These are phyloP conservation scores for Candida ascalaphidarum DNA, from an alignment of 805 yeast species.

Conservation along the genomic window DNA sequence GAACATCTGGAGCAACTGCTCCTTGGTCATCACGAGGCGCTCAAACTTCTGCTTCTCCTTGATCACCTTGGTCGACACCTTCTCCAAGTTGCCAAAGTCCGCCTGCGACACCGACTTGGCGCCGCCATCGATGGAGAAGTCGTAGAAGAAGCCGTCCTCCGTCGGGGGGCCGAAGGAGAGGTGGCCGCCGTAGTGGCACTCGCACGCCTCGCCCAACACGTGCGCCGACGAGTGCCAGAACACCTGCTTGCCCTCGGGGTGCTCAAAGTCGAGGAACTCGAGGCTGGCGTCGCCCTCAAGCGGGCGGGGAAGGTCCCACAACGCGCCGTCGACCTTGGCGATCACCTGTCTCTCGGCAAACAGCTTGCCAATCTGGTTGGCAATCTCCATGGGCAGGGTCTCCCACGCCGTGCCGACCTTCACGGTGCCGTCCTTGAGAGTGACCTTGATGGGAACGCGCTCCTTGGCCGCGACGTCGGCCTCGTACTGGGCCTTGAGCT, in stretches of 20 bases:
- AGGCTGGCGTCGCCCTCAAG: slow-evolving; percentile 62
- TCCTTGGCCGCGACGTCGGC: slow-evolving; percentile 58
- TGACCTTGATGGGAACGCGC: slow-evolving; percentile 56
- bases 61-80: slow-evolving; percentile 80
- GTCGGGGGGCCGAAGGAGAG: slow-evolving; percentile 90
- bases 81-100: slow-evolving; percentile 80
- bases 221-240: slow-evolving; percentile 99
- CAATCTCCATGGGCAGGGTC: slow-evolving; percentile 83
- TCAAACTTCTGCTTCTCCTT: slow-evolving; percentile 94
- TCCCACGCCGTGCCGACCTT: slow-evolving; percentile 81
- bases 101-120: slow-evolving; percentile 61
- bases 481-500: slow-evolving; percentile 70
- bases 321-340: slow-evolving; percentile 78
- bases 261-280: slow-evolving; percentile 83
- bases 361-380: slow-evolving; percentile 76
- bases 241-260: slow-evolving; percentile 90
- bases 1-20: slow-evolving; percentile 87
- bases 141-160: slow-evolving; percentile 95
- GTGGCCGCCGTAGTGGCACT: slow-evolving; percentile 92
- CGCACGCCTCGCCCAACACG: slow-evolving; percentile 96
- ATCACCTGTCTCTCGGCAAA: slow-evolving; percentile 85
- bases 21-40: slow-evolving; percentile 87
- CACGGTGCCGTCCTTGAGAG: slow-evolving; percentile 78
- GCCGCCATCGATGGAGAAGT: slow-evolving; percentile 78
- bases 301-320: slow-evolving; percentile 96